Percentiles rank a stretch among this genome's conserved stretches.
Evolutionary conservation across 768 basidiomycete species (phyloP).

Genomic region (Coprinellus aureogranulatus): DNA sequence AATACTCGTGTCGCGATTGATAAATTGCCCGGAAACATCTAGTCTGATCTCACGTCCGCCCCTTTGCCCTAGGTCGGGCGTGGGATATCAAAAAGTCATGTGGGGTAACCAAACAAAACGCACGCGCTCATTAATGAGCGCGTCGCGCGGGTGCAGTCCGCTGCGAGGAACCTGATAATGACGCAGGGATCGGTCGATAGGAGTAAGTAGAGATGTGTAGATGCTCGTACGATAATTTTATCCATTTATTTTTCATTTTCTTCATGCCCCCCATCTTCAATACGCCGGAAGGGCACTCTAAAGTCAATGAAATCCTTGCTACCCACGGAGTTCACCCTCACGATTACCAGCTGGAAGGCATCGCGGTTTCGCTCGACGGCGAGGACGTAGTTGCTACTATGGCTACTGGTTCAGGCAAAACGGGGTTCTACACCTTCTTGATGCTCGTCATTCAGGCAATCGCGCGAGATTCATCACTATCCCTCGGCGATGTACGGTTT

Average conservation of each 20-base stretch:
- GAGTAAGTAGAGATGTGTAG: not conserved
- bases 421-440: not conserved
- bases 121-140: not conserved
- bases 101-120: not conserved
- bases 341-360: slow-evolving; percentile 18
- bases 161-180: not conserved
- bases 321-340: slow-evolving; percentile 12
- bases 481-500: slow-evolving; percentile 6
- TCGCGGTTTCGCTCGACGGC: slow-evolving; percentile 6
- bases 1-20: not conserved
- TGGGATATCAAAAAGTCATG: too few species aligned
- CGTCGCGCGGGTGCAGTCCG: not conserved
- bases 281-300: too few species aligned
- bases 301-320: too few species aligned
- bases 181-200: not conserved
- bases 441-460: slow-evolving; percentile 8
- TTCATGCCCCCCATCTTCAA: too few species aligned
- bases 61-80: not conserved
- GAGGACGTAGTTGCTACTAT: not conserved
- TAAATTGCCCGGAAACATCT: too few species aligned
- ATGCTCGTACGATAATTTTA: not conserved
- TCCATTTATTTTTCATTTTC: too few species aligned
- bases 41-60: slow-evolving; percentile 4
- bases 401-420: slow-evolving; percentile 8
- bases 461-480: slow-evolving; percentile 5